Evolutionary conservation across 768 basidiomycete species (phyloP), one percentile per base, ranked within the genome.

Genomic region (Agrocybe pediades): DNA sequence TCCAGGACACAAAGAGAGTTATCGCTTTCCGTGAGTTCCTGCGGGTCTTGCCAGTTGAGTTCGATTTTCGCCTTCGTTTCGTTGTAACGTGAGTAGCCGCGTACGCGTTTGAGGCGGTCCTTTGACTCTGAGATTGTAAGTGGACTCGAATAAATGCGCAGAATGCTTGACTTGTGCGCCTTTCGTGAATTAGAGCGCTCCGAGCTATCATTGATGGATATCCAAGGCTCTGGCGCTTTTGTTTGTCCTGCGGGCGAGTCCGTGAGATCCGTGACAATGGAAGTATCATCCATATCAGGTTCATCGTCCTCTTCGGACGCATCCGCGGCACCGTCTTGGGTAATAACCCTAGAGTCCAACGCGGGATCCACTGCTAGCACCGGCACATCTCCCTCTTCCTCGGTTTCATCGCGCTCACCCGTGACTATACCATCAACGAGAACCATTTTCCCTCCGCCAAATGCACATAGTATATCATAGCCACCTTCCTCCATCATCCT

Each of bases 91-190:
- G 55, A 53, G 33, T 21, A 59, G 0, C 58, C 51, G 9, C 51
- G 43, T 19, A 59, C 51, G 7, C 51, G 51, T 19, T 56, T 56
- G 5, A 59, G 49, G n/a, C 58, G 46, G 26, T 59, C 55, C 23
- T 56, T 59, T 17, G 58, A 59, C n/a, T 59, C 54, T 3, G 39
- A 30, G n/a, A 47, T 25, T n/a, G 54, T 39, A 2, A 56, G 36
- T 1, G 51, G 58, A 19, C 25, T 50, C 4, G 51, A 59, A 46
- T 56, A 59, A 3, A 52, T 26, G 3, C 53, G 41, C 2, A 59
- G 36, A 9, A 55, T 46, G 2, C 42, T 49, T 17, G 58, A 41
- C 23, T 60, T 57, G 45, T 56, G 59, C 6, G 54, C 49, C 23
- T 55, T 57, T 25, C 54, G 57, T 36, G 33, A 4, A 36, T 36